Conservation (phyloP, 2,329 filamentous ascomycete species). For the Dryadomyces sulphureus region DNA sequence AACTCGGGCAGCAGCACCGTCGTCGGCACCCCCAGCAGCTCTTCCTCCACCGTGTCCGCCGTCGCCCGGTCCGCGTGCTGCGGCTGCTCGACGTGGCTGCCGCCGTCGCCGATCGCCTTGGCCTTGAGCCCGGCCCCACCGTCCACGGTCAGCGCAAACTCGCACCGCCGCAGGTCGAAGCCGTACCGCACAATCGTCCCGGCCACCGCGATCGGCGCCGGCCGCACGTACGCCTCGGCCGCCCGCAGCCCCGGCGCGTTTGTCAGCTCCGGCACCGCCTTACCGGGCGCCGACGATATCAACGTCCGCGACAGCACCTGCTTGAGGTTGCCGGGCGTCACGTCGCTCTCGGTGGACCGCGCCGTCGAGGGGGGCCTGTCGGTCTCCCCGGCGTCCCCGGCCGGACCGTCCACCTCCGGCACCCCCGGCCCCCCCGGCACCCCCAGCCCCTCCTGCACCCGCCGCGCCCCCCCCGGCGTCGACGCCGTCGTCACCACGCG, state of each 20-base stretch:
- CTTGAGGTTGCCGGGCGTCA: slow-evolving; percentile 66
- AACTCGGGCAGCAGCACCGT: slow-evolving; percentile 79
- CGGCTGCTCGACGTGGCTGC: not conserved
- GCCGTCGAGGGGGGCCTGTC: slow-evolving; percentile 10
- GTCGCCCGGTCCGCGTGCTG: not conserved
- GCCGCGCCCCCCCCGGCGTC: slow-evolving; percentile 11
- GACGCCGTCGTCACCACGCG: slow-evolving; percentile 19
- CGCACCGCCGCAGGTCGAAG: slow-evolving; percentile 70
- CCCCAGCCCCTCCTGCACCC: not conserved
- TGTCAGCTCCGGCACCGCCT: slow-evolving; percentile 30
- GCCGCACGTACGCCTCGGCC: slow-evolving; percentile 84
- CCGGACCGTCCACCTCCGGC: not conserved
- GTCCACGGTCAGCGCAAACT: slow-evolving; percentile 57
- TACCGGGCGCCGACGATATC: slow-evolving; percentile 42
- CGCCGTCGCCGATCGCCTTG: not conserved
- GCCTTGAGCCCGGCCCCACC: slow-evolving; percentile 15
- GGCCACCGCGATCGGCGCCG: slow-evolving; percentile 60
- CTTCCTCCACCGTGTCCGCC: not conserved
- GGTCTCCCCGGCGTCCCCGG: slow-evolving; percentile 5
- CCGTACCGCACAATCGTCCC: slow-evolving; percentile 57
- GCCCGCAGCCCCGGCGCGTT: slow-evolving; percentile 65
- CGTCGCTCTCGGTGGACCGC: slow-evolving; percentile 20
- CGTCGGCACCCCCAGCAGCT: slow-evolving; percentile 38
- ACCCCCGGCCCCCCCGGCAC: not conserved
- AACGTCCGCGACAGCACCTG: slow-evolving; percentile 53